phyloP scores from a whole-genome alignment of 345 rosid species.

The Anacardium occidentale region DNA sequence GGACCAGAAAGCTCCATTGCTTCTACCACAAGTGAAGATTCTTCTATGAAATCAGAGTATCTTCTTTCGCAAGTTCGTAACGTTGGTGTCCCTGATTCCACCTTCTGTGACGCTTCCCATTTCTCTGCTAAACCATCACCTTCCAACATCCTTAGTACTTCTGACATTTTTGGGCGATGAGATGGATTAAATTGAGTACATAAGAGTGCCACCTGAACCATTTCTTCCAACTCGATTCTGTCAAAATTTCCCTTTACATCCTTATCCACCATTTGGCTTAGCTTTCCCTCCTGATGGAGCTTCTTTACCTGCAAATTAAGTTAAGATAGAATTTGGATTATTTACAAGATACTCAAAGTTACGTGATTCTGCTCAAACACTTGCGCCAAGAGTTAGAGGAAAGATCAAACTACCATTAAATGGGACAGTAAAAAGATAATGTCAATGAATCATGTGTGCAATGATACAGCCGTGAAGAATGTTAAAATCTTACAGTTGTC shows the following conservation, averaged over 20 bases:
- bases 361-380: background rate
- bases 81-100: slow-evolving; percentile 46
- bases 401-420: background rate
- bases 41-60: slow-evolving; percentile 83
- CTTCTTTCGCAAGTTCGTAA: slow-evolving; percentile 41
- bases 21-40: slow-evolving; percentile 84
- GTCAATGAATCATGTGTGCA: background rate
- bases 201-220: slow-evolving; percentile 76
- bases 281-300: slow-evolving; percentile 79
- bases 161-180: slow-evolving; percentile 75
- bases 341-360: background rate
- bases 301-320: slow-evolving; percentile 71
- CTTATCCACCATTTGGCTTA: slow-evolving; percentile 70
- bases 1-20: slow-evolving; percentile 99
- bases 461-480: background rate
- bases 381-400: background rate
- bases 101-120: slow-evolving; percentile 66
- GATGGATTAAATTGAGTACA: slow-evolving; percentile 73
- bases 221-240: slow-evolving; percentile 69
- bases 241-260: slow-evolving; percentile 62
- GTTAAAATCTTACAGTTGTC: background rate
- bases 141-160: slow-evolving; percentile 79
- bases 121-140: slow-evolving; percentile 82
- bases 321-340: background rate
- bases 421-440: background rate